These are phyloP conservation scores for Epipyxis sp. DNA, from an alignment of 108 stramenopile species.

Conservation along the genomic window DNA sequence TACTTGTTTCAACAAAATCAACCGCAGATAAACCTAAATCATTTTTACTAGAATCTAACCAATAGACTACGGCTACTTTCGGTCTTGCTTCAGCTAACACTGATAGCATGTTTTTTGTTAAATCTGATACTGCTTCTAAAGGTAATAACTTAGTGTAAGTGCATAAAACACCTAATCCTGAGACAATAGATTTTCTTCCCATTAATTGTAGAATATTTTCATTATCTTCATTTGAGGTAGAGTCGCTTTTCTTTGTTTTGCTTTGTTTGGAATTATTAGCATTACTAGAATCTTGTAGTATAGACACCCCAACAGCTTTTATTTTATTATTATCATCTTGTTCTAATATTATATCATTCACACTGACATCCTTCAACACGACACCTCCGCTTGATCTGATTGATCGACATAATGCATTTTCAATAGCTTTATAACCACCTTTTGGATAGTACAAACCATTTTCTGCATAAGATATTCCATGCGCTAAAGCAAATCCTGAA, in stretches of 20 bases:
- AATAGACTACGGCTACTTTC: background rate
- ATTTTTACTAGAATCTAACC: background rate
- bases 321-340: background rate
- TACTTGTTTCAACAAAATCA: background rate
- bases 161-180: background rate
- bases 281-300: background rate
- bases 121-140: background rate
- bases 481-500: background rate
- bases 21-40: background rate
- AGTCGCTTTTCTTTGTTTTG: too few relatives aligned
- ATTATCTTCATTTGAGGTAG: too few relatives aligned
- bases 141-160: background rate
- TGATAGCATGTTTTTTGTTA: background rate
- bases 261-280: too few relatives aligned
- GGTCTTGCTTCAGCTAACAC: background rate
- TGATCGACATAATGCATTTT: background rate
- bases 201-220: too few relatives aligned
- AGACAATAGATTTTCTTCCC: slow-evolving; percentile 4
- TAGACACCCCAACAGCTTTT: background rate
- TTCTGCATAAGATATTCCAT: background rate
- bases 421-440: background rate
- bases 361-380: background rate
- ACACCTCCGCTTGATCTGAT: background rate
- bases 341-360: background rate
- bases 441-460: background rate